phyloP scores from a whole-genome alignment of 495 filamentous ascomycete species.

The Penicillium roqueforti region DNA sequence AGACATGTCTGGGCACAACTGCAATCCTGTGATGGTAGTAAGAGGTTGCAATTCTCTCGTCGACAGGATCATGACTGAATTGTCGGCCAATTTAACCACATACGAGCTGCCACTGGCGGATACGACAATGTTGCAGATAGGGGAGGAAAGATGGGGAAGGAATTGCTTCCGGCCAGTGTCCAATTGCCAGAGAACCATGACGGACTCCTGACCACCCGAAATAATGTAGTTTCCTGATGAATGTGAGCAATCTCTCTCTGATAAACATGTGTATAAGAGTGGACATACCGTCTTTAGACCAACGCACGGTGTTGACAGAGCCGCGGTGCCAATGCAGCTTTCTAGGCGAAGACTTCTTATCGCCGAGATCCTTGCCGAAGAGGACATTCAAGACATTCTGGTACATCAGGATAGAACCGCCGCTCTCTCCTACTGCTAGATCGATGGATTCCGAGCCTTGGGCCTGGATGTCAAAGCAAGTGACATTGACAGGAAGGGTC shows the following conservation, averaged over 20 bases:
- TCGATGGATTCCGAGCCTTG: constrained; percentile 47
- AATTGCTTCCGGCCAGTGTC: constrained; percentile 75
- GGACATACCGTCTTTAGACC: constrained; percentile 80
- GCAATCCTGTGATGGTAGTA: constrained; percentile 76
- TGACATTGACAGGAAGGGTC: constrained; percentile 30
- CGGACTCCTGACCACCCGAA: constrained; percentile 86
- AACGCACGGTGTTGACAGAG: constrained; percentile 74
- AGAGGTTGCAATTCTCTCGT: constrained; percentile 81
- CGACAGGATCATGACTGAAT: constrained; percentile 81
- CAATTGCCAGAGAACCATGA: constrained; percentile 92
- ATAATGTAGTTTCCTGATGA: constrained; percentile 85
- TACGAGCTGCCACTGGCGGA: constrained; percentile 77
- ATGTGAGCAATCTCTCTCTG: neutral
- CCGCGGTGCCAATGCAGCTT: constrained; percentile 87
- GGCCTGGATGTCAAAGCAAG: constrained; percentile 32
- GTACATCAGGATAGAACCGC: constrained; percentile 74
- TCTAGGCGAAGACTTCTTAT: constrained; percentile 41
- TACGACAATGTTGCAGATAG: constrained; percentile 76
- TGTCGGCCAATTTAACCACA: constrained; percentile 79
- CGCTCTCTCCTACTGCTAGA: constrained; percentile 67
- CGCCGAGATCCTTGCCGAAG: constrained; percentile 29
- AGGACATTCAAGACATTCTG: constrained; percentile 64
- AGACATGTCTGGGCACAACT: constrained; percentile 41
- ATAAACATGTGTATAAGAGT: neutral
- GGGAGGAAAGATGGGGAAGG: constrained; percentile 81